Evolutionary conservation across 2,329 filamentous ascomycete species (phyloP), one percentile per base, ranked within the genome.

Genomic region (Xylariaceae sp.): DNA sequence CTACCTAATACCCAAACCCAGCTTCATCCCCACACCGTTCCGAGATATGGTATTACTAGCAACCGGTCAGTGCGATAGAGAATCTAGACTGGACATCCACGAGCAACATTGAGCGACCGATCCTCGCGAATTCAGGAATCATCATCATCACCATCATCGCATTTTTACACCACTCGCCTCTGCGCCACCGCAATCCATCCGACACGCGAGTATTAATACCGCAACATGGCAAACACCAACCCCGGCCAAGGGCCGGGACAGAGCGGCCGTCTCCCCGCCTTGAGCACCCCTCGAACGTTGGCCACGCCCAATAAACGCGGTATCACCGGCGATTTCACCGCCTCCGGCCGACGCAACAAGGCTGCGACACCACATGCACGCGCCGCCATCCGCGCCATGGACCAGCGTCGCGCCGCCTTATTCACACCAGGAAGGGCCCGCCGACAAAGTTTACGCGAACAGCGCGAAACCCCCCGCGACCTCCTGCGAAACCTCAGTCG

Each of bases 341-440:
- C 75, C 39, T 82, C 81, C 1, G 80, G 73, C 1, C 72, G 74
- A 48, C 74, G 76, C 53, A 74, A 72, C 52, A 72, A 71, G 62
- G 74, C 75, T 7, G 75, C 78, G 2, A 87, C 85, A 15, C 85
- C 85, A 0, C 85, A 88, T 68, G 83, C 81, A 51, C 81, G 80
- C 65, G 84, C 84, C 9, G 85, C 85, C 49, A 80, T 79, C 52
- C 77, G 81, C 51, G 80, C 83, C 37, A 76, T 87, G 55, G 79
- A 86, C 64, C 78, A 81, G 63, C 82, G 84, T 4, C 80, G 85
- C 48, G 80, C 81, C 2, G 82, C 82, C 51, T 75, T 84, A 52
- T 79, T 85, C 62, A 88, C 85, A 0, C 85, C 85, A 0, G 83
- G 82, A 15, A 80, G 80, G 62, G 79, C 79, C 56, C 78, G 81